These are phyloP conservation scores for Blastocystis sp. DNA, from an alignment of 352 stramenopile genomes.

Conservation along the genomic window DNA sequence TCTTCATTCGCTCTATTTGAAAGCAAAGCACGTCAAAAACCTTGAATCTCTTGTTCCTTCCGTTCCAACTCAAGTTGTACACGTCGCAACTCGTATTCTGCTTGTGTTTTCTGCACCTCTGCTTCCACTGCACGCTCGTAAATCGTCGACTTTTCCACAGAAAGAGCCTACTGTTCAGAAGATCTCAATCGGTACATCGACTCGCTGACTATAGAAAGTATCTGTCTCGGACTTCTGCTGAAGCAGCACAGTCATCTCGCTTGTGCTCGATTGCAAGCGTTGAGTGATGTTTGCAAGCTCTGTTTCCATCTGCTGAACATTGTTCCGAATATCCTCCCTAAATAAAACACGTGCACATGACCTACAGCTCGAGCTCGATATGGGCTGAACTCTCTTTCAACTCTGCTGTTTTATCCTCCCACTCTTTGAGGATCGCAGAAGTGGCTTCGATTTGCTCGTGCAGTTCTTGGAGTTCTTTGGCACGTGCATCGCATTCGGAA, in stretches of 20 bases:
- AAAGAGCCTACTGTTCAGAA: background rate
- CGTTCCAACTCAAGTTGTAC: background rate
- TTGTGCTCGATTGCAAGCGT: background rate
- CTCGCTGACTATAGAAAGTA: background rate
- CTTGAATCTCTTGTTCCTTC: background rate
- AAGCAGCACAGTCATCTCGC: background rate
- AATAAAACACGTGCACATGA: background rate
- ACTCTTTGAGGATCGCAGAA: background rate
- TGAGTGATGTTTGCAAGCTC: background rate
- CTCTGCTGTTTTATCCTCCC: background rate
- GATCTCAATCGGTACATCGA: background rate
- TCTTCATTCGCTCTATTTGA: background rate
- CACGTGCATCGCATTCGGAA: background rate
- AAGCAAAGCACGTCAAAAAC: background rate
- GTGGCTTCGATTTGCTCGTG: background rate
- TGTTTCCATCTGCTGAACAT: background rate
- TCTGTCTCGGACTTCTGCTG: constrained; percentile 7
- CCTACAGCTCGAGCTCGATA: background rate
- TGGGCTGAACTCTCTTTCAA: background rate
- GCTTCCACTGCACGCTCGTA: background rate
- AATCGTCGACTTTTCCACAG: background rate
- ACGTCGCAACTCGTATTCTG: background rate
- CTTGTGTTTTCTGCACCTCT: background rate
- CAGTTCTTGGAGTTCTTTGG: background rate
- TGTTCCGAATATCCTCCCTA: background rate